Percentiles rank a stretch among this genome's conserved stretches.
Conservation (phyloP, 2,329 filamentous ascomycete genomes). For the Tolypocladium endophyticum region DNA sequence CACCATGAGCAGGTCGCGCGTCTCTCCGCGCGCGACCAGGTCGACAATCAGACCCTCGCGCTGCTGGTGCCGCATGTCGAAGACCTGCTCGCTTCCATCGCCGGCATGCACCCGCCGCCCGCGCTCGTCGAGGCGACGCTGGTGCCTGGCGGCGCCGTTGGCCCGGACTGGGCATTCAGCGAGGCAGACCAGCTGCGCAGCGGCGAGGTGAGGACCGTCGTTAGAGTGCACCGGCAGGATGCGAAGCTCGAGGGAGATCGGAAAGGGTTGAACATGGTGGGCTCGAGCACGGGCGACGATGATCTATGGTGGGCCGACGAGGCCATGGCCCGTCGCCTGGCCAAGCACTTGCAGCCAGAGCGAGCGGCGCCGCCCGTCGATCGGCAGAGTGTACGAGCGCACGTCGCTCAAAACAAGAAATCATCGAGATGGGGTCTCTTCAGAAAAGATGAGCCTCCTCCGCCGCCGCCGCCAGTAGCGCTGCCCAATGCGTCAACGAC, state of each 20-base stretch:
- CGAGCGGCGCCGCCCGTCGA: constrained; percentile 9
- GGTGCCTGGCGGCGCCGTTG: constrained; percentile 31
- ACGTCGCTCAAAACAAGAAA: constrained; percentile 19
- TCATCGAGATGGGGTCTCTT: constrained; percentile 25
- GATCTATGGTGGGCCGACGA: constrained; percentile 38
- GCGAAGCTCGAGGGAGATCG: not conserved
- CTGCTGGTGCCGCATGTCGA: constrained; percentile 30
- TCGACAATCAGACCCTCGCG: constrained; percentile 27
- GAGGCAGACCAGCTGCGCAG: constrained; percentile 17
- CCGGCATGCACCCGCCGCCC: constrained; percentile 18
- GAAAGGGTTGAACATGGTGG: constrained; percentile 16
- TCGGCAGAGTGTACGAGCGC: constrained; percentile 17
- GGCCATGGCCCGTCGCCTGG: constrained; percentile 32
- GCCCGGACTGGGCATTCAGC: constrained; percentile 21
- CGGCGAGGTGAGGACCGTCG: constrained; percentile 20
- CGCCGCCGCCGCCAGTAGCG: not conserved
- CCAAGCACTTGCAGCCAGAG: constrained; percentile 30
- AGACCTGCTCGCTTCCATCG: constrained; percentile 28
- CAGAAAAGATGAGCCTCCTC: constrained; percentile 11
- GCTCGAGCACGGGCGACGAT: not conserved
- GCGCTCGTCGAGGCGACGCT: constrained; percentile 31
- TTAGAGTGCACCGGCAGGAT: constrained; percentile 13
- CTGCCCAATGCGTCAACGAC: not conserved
- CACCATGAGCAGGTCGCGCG: constrained; percentile 20
- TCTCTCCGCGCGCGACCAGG: constrained; percentile 21